Evolutionary conservation across 2,329 filamentous ascomycete species (phyloP), one percentile per base, ranked within the genome.

Genomic region (Pseudocercospora musae): DNA sequence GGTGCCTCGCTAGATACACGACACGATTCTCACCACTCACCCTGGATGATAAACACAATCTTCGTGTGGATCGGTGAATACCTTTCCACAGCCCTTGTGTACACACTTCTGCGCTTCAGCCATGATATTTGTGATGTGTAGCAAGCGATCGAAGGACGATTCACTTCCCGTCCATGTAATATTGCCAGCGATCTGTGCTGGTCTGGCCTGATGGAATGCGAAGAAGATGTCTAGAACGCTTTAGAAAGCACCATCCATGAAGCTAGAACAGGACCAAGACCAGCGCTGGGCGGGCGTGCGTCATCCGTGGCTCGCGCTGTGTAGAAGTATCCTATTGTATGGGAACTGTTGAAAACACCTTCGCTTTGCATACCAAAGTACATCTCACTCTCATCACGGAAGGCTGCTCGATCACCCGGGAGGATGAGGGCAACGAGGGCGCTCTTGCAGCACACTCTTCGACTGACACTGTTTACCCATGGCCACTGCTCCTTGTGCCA

Each of bases 31-130:
- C 21, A 46, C 33, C 21, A 62, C 67, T 48, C 61, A 69, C 67
- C 67, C 67, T 20, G 67, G 92, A 79, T 99, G 95, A 80, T 97
- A 98, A 70, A 86, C 80, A 80, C 95, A 99, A 69, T 88, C 84
- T 77, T 96, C 94, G 46, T 91, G 86, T 9, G 88, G 79, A 76
- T 97, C 89, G 54, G 88, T 87, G 78, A 92, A 98, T 67, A 82
- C 78, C 83, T 97, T 98, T 72, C 90, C 92, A 78, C 95, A 99
- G 76, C 93, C 92, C 78, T 96, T 93, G 81, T 97, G 95, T 62
- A 97, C 92, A 78, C 95, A 99, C 81, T 96, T 98, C 72, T 88
- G 85, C 62, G 88, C 18, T 20, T 18, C n/a, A 15, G 52, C 82
- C 88, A 91, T 91, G 20, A 21, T 59, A 42, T 27, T 1, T 40